Evolutionary conservation across 1,284 basidiomycete genomes (phyloP).

Genomic region (Ustilago bromivora): DNA sequence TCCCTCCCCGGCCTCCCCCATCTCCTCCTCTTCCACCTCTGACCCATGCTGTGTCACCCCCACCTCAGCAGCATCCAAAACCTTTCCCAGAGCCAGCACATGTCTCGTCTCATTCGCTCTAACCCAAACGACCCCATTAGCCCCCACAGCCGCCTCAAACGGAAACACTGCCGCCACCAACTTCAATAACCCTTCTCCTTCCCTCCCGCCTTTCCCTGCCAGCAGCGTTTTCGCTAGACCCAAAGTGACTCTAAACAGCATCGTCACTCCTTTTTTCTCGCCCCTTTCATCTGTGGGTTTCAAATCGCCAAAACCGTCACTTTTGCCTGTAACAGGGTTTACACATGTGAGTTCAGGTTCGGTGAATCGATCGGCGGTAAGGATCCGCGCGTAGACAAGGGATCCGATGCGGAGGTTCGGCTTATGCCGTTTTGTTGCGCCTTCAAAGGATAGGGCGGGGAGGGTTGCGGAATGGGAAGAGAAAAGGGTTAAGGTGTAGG

Average conservation of each 20-base stretch:
- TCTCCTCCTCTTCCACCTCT: neutral
- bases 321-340: slow-evolving; percentile 60
- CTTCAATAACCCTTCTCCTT: slow-evolving; percentile 49
- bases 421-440: slow-evolving; percentile 66
- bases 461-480: slow-evolving; percentile 56
- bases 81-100: slow-evolving; percentile 55
- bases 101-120: slow-evolving; percentile 48
- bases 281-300: slow-evolving; percentile 51
- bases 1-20: slow-evolving; percentile 1
- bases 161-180: slow-evolving; percentile 58
- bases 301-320: slow-evolving; percentile 65
- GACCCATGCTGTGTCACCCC: neutral
- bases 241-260: slow-evolving; percentile 42
- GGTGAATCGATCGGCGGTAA: slow-evolving; percentile 54
- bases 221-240: slow-evolving; percentile 44
- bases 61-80: slow-evolving; percentile 54
- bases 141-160: slow-evolving; percentile 66
- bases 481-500: slow-evolving; percentile 62
- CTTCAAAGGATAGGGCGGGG: slow-evolving; percentile 66
- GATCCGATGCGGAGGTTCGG: slow-evolving; percentile 65
- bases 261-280: slow-evolving; percentile 33
- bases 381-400: slow-evolving; percentile 63
- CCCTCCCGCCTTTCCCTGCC: slow-evolving; percentile 28
- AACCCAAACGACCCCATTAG: slow-evolving; percentile 65
- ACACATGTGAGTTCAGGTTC: slow-evolving; percentile 68